phyloP scores from a whole-genome alignment of 768 basidiomycete species.

The Kwoniella dendrophila region DNA sequence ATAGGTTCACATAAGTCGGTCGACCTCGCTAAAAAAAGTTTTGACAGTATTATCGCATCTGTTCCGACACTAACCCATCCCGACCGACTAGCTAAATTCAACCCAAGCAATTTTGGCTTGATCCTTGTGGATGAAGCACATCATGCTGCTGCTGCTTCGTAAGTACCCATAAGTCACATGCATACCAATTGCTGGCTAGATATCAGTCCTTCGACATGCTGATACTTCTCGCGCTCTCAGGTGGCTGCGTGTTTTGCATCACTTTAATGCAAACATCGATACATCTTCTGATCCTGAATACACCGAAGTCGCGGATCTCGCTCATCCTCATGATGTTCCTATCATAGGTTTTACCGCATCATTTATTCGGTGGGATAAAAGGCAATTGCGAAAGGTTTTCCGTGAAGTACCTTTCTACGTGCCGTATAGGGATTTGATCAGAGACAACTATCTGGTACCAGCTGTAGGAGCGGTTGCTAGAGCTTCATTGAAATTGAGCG shows the following conservation, averaged over 20 bases:
- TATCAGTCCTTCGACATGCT: not conserved
- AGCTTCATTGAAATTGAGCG: slow-evolving; percentile 69
- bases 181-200: not conserved
- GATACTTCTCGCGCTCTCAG: slow-evolving; percentile 54
- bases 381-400: slow-evolving; percentile 84
- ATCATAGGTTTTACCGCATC: slow-evolving; percentile 95
- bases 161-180: slow-evolving; percentile 38
- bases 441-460: slow-evolving; percentile 84
- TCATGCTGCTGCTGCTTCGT: slow-evolving; percentile 90
- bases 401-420: slow-evolving; percentile 88
- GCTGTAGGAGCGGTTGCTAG: slow-evolving; percentile 80
- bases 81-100: slow-evolving; percentile 72
- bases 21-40: too few relatives aligned
- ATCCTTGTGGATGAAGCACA: slow-evolving; percentile 92
- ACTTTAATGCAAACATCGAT: slow-evolving; percentile 67
- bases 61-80: slow-evolving; percentile 68
- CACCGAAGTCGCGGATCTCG: slow-evolving; percentile 24
- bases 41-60: slow-evolving; percentile 50
- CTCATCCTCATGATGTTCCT: slow-evolving; percentile 60
- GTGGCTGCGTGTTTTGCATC: slow-evolving; percentile 79
- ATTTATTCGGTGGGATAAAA: slow-evolving; percentile 84
- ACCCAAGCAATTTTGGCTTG: slow-evolving; percentile 68
- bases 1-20: too few relatives aligned
- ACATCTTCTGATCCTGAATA: slow-evolving; percentile 54
- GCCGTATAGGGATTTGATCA: slow-evolving; percentile 87